A percentile compares a stretch with the other conserved stretches of the same genome.
These are phyloP conservation scores for Rosa hybrid DNA, from an alignment of 331 rosid genomes.

Conservation along the genomic window DNA sequence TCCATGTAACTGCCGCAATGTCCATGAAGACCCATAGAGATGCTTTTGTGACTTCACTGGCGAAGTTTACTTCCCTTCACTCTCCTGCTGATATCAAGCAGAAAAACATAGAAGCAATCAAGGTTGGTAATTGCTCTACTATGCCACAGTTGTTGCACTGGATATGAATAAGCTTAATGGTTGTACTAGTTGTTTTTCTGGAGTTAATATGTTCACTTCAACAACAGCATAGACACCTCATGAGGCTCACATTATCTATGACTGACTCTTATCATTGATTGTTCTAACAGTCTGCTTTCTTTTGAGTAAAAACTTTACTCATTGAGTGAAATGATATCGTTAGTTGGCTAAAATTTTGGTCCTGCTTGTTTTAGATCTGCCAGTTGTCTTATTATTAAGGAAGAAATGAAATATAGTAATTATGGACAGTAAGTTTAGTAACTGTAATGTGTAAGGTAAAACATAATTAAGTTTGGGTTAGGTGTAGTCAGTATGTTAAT, in stretches of 20 bases:
- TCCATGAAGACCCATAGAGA: slow-evolving; percentile 99
- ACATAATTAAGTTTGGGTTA: background rate
- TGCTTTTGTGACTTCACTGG: slow-evolving; percentile 94
- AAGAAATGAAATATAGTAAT: background rate
- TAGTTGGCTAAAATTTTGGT: background rate
- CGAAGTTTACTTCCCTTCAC: slow-evolving; percentile 95
- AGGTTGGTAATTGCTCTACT: slow-evolving; percentile 59
- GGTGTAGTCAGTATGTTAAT: background rate
- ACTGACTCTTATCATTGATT: too few species aligned
- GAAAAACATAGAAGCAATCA: slow-evolving; percentile 87
- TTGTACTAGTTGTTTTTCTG: background rate
- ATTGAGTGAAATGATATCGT: background rate
- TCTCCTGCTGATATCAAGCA: slow-evolving; percentile 98
- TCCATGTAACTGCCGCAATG: slow-evolving; percentile 94
- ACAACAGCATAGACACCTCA: background rate
- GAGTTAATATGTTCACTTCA: background rate
- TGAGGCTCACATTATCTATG: background rate
- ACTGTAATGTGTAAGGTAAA: background rate
- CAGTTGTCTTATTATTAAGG: background rate
- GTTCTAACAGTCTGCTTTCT: background rate
- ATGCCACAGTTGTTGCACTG: slow-evolving; percentile 24
- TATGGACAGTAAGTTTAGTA: background rate
- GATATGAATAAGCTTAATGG: slow-evolving; percentile 10
- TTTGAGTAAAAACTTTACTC: background rate
- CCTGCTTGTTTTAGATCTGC: background rate